A percentile compares a stretch with the other conserved stretches of the same genome.
Conservation (phyloP, 1,284 basidiomycete genomes). For the Abortiporus biennis region DNA sequence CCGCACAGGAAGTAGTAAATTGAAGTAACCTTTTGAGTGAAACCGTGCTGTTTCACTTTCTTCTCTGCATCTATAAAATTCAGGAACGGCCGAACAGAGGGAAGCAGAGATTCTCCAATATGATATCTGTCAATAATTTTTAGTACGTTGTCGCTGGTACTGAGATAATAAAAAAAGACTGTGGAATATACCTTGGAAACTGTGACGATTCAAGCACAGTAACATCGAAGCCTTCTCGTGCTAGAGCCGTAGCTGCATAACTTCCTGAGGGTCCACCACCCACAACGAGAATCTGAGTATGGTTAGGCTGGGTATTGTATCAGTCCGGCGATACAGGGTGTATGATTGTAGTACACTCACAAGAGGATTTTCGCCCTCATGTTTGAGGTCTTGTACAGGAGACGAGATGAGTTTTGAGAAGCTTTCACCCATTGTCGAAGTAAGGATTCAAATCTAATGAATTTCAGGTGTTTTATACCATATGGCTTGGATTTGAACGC, state of each 20-base stretch:
- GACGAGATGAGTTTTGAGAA: too few species aligned
- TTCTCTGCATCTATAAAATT: slow-evolving; percentile 27
- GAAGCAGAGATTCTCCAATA: slow-evolving; percentile 29
- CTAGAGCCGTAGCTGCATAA: slow-evolving; percentile 58
- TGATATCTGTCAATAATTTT: slow-evolving; percentile 20
- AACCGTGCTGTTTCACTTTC: slow-evolving; percentile 22
- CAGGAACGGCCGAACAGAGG: slow-evolving; percentile 25
- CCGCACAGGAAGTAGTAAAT: neutral
- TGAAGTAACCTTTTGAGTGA: slow-evolving; percentile 25
- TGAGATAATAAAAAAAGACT: neutral
- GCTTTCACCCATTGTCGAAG: too few species aligned
- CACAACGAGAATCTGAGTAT: slow-evolving; percentile 30
- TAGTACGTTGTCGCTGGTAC: neutral
- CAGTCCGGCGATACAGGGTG: too few species aligned
- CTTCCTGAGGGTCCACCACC: slow-evolving; percentile 60
- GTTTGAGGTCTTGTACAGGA: too few species aligned
- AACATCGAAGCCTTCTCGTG: slow-evolving; percentile 59
- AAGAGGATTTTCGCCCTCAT: too few species aligned
- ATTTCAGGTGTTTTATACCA: too few species aligned
- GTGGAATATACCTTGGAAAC: slow-evolving; percentile 56
- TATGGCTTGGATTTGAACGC: too few species aligned
- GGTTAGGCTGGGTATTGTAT: slow-evolving; percentile 8
- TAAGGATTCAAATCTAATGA: too few species aligned
- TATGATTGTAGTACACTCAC: too few species aligned
- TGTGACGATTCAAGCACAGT: slow-evolving; percentile 58